Conservation (phyloP, 2,329 filamentous ascomycete species). For the Rhynchosporium secalis region DNA sequence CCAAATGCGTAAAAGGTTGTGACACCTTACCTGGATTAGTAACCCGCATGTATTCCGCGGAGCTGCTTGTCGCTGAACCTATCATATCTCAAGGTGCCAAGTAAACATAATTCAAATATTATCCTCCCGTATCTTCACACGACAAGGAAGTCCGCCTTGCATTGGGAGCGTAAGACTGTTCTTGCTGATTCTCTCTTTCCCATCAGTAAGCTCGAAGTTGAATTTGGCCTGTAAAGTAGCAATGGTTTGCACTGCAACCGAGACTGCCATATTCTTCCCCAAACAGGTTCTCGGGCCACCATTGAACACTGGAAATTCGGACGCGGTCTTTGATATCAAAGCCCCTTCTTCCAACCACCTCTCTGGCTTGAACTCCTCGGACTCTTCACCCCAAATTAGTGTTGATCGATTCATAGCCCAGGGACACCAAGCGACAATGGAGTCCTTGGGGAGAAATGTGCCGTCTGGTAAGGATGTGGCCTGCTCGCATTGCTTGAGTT, state of each 20-base stretch:
- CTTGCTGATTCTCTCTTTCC: slow-evolving; percentile 53
- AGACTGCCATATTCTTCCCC: slow-evolving; percentile 65
- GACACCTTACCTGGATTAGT: not conserved
- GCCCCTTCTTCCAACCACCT: slow-evolving; percentile 53
- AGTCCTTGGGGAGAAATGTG: slow-evolving; percentile 53
- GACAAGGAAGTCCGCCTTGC: slow-evolving; percentile 56
- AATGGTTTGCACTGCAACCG: slow-evolving; percentile 57
- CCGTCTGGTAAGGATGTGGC: slow-evolving; percentile 59
- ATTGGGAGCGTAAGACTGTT: slow-evolving; percentile 65
- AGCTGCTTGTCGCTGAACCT: not conserved
- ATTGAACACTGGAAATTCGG: slow-evolving; percentile 65
- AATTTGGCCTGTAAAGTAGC: slow-evolving; percentile 51
- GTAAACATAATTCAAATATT: not conserved
- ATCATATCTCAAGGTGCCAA: not conserved
- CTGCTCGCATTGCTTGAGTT: slow-evolving; percentile 60
- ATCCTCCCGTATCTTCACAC: slow-evolving; percentile 22
- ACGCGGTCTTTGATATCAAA: slow-evolving; percentile 48
- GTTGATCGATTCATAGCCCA: slow-evolving; percentile 64
- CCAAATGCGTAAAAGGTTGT: not conserved
- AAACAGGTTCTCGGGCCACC: slow-evolving; percentile 61
- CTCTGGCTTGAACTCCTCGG: slow-evolving; percentile 55
- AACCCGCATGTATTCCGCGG: slow-evolving; percentile 2
- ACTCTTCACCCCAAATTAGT: slow-evolving; percentile 57
- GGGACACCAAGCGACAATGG: slow-evolving; percentile 62
- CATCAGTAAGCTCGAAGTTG: slow-evolving; percentile 49